Evolutionary conservation across 192 early-diverging fungal genomes (phyloP).

Genomic region (Coemansia sp.): DNA sequence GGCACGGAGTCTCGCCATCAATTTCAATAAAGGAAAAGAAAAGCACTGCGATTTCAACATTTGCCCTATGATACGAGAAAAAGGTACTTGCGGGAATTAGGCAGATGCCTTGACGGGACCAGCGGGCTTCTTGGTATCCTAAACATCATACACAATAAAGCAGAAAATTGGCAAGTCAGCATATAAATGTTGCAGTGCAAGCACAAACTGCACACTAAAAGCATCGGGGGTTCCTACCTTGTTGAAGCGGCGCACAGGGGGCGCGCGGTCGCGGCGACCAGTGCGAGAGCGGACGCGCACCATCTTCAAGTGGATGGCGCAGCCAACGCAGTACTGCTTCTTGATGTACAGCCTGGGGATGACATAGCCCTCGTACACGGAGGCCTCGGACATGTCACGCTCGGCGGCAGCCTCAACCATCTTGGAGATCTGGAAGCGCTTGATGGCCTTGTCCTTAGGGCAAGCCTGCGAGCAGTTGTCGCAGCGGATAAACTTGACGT

Average conservation of each 20-base stretch:
- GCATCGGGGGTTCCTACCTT: constrained; percentile 34
- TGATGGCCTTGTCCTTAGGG: constrained; percentile 99
- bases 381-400: constrained; percentile 95
- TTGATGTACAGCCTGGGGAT: constrained; percentile 99
- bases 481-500: constrained; percentile 96
- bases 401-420: constrained; percentile 98
- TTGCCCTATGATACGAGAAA: constrained; percentile 2
- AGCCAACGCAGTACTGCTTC: constrained; percentile 92
- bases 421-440: constrained; percentile 97
- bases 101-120: constrained; percentile 31
- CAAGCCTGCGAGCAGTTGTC: constrained; percentile 98
- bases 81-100: constrained; percentile 7
- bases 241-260: constrained; percentile 88
- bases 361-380: constrained; percentile 91
- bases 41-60: background rate
- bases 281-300: constrained; percentile 90
- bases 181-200: background rate
- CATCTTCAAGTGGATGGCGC: constrained; percentile 90
- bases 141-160: constrained; percentile 7
- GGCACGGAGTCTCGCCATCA: background rate
- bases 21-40: background rate
- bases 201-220: background rate
- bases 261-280: constrained; percentile 86
- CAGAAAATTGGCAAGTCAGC: constrained; percentile 1
- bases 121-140: constrained; percentile 63